A percentile compares a stretch with the other conserved stretches of the same genome.
Conservation (phyloP, 257 asterid genomes). For the Jasminum sambac region DNA sequence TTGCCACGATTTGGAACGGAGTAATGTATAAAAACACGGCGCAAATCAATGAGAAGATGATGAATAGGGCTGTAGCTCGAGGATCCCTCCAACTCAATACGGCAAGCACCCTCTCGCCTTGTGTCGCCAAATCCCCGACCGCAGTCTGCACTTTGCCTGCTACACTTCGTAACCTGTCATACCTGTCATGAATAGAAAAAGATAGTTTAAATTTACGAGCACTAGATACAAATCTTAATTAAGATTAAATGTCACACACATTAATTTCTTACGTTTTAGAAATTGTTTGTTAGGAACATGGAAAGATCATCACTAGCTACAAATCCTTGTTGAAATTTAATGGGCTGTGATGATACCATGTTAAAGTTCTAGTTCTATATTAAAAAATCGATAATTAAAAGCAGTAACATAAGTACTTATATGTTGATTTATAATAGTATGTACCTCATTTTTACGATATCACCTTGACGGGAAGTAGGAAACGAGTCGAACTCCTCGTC, state of each 20-base stretch:
- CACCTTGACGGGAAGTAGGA: conserved; percentile 61
- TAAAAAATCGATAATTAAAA: too few relatives aligned
- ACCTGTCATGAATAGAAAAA: conserved; percentile 16
- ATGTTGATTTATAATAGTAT: too few relatives aligned
- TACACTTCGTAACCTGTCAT: conserved; percentile 62
- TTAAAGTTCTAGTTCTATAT: too few relatives aligned
- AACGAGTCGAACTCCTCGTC: conserved; percentile 86
- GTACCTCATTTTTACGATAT: conserved; percentile 57
- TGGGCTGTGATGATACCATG: too few relatives aligned
- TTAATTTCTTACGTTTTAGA: neutral
- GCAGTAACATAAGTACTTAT: too few relatives aligned
- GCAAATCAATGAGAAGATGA: conserved; percentile 57
- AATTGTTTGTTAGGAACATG: too few relatives aligned
- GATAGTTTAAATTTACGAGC: neutral
- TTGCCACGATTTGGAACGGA: conserved; percentile 73
- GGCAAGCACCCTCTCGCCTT: conserved; percentile 77
- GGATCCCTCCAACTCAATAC: conserved; percentile 90
- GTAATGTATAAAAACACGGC: conserved; percentile 79
- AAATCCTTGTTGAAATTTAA: too few relatives aligned
- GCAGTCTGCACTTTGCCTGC: conserved; percentile 79
- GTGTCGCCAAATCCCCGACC: conserved; percentile 83
- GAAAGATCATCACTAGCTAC: too few relatives aligned
- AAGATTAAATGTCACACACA: neutral
- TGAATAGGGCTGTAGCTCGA: conserved; percentile 72
- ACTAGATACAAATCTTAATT: neutral